Base-by-base conservation (phyloP, 345 rosid species). In the Dipteronia dyeriana region DNA sequence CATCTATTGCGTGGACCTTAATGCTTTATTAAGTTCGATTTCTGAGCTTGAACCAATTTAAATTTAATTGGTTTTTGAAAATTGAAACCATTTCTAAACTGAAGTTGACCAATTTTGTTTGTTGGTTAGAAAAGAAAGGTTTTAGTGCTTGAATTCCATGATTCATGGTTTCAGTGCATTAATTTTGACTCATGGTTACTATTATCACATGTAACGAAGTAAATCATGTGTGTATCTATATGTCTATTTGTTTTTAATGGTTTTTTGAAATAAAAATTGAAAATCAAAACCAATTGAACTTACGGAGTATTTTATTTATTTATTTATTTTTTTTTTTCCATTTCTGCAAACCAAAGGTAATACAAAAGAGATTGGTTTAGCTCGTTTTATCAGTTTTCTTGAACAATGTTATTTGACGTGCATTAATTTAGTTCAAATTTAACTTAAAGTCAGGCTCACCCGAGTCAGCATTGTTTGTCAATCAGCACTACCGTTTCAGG, bases 1-100 rank as follows among this genome's bases (percentile, higher is more conserved):
- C 56, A 51, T 16, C 56, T 14, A 51, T 51, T 49, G 6, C 2
- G 56, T 51, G 56, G 56, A 51, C 56, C 56, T 51, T 14, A 51
- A 51, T 7, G 7, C 56, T 14, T 7, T 13, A 13, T 51, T 51
- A 51, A 51, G 12, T 70, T 70, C 19, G 61, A 25, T 29, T 26
- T 51, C 34, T 49, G 14, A 69, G 59, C n/a, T 51, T 43, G 73
- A 51, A 70, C 23, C 38, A 70, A 70, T 25, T 38, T 70, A 39
- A 69, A 26, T 51, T 51, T 53, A 60, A 53, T 70, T 70, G 25
- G 38, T 70, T 49, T 51, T 39, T 51, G 20, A 25, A 16, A 51
- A 22, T 70, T 49, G 41, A 70, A 70, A 51, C 43, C 38, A 34
- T 34, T 9, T 2, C 47, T 59, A 49, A 69, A 16, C 14, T 0